Evolutionary conservation across 495 filamentous ascomycete genomes (phyloP).

Genomic region (Friedmanniomyces endolithicus): DNA sequence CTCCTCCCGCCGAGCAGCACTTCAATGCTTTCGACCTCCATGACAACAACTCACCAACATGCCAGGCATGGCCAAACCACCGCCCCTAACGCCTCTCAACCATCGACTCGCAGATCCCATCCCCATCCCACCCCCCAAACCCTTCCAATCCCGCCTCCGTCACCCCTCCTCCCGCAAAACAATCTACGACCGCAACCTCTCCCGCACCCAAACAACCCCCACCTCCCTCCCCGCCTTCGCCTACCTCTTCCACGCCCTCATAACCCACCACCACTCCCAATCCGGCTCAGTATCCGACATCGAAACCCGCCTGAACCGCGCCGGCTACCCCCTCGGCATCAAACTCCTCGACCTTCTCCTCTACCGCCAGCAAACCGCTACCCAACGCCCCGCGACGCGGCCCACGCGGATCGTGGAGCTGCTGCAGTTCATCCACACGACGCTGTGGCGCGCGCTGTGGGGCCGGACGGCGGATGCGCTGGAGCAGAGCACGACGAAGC

Average conservation of each 20-base stretch:
- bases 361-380: conserved; percentile 48
- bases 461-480: conserved; percentile 77
- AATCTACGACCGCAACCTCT: conserved; percentile 92
- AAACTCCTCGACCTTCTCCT: conserved; percentile 91
- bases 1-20: too few species aligned
- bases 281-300: conserved; percentile 88
- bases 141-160: conserved; percentile 42
- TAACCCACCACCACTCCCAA: conserved; percentile 80
- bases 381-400: conserved; percentile 49
- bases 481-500: conserved; percentile 69
- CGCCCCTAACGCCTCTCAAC: background rate
- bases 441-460: conserved; percentile 87
- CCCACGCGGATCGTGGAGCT: conserved; percentile 82
- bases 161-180: conserved; percentile 93
- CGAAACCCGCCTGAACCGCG: conserved; percentile 80
- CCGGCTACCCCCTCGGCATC: conserved; percentile 90
- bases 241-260: conserved; percentile 94
- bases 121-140: conserved; percentile 12
- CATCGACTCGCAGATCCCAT: background rate
- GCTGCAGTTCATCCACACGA: conserved; percentile 84
- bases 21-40: too few species aligned
- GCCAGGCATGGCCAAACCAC: background rate
- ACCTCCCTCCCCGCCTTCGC: conserved; percentile 87
- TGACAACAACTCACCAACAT: background rate
- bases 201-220: conserved; percentile 74